Conservation (phyloP, 2,329 filamentous ascomycete genomes). For the Mycosphaerella arachidis region DNA sequence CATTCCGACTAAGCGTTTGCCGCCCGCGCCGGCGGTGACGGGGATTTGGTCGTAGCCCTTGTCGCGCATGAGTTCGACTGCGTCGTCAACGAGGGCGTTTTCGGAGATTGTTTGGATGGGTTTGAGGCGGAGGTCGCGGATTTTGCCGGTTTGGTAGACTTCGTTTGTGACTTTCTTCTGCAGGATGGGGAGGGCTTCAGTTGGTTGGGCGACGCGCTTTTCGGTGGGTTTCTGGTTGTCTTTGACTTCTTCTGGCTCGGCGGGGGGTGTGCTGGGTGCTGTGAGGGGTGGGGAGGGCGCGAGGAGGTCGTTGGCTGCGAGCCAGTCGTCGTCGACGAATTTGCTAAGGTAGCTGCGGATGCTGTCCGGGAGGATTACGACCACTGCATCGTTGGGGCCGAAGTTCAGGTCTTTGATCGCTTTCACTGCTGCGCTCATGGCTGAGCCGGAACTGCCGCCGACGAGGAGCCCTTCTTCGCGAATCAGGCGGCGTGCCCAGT, state of each 20-base stretch:
- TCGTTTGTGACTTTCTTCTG: conserved; percentile 47
- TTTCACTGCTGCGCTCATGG: conserved; percentile 74
- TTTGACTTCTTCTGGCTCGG: conserved; percentile 25
- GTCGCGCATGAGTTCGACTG: conserved; percentile 96
- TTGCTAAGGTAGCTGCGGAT: conserved; percentile 97
- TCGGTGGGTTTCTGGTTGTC: conserved; percentile 14
- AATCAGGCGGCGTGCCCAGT: conserved; percentile 83
- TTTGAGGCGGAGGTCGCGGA: conserved; percentile 80
- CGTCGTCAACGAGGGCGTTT: conserved; percentile 70
- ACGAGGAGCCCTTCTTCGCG: conserved; percentile 90
- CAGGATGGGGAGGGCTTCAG: conserved; percentile 31
- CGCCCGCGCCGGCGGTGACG: conserved; percentile 66
- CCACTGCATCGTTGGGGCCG: conserved; percentile 77
- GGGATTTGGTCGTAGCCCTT: conserved; percentile 97
- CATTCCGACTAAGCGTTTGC: conserved; percentile 72
- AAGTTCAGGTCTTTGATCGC: conserved; percentile 74
- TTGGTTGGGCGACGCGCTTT: conserved; percentile 6
- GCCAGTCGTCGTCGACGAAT: conserved; percentile 98
- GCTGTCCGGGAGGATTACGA: conserved; percentile 89
- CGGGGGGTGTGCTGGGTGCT: conserved; percentile 31
- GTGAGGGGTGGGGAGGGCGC: conserved; percentile 53
- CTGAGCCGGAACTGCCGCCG: conserved; percentile 88
- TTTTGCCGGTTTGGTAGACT: conserved; percentile 71
- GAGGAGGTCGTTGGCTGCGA: conserved; percentile 90
- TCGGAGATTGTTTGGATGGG: conserved; percentile 81